Evolutionary conservation across 257 asterid genomes (phyloP), one percentile per base, ranked within the genome.

Genomic region (Lithospermum erythrorhizon): DNA sequence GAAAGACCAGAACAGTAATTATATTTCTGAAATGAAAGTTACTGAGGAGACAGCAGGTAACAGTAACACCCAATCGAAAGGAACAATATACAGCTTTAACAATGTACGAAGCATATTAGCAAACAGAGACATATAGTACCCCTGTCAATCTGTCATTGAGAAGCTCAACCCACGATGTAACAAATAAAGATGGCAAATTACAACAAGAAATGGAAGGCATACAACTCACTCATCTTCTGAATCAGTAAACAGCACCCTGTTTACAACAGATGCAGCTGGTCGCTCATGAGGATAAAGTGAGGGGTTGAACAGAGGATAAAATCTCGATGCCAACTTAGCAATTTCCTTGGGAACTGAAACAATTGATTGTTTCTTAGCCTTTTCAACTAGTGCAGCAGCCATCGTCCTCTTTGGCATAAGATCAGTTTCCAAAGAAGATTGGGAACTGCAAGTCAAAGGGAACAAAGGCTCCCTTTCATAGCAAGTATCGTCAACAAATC

Each of bases 141-240:
- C 49, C 11, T 7, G 45, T 35, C 14, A 35, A 10, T 35, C 45
- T 35, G 45, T 1, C 7, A 35, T 1, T 35, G 2, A 4, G 7
- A 35, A 35, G 14, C 11, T 35, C 54, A 49, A 49, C 10, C 21
- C 21, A 15, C 0, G n/a, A 51, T 3, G 6, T 13, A 37, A 32
- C 18, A 61, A 22, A 47, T 10, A 23, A 48, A 21, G 17, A 65
- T 25, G 32, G 21, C 16, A 24, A 69, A 64, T 61, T 30, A 64
- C 25, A 37, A 67, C 72, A 9, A 73, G 66, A 60, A 74, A 70
- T 65, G 57, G 70, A 70, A 82, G 65, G 80, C 74, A 77, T 64
- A 73, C 73, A 81, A 93, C 98, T 89, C 84, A 93, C 98, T 83
- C 94, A 78, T 93, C 98, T 82, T 93, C 98, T 6, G 96, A 74